A percentile compares a stretch with the other conserved stretches of the same genome.
Conservation (phyloP, 805 yeast genomes). For the Lipomyces lipofer region DNA sequence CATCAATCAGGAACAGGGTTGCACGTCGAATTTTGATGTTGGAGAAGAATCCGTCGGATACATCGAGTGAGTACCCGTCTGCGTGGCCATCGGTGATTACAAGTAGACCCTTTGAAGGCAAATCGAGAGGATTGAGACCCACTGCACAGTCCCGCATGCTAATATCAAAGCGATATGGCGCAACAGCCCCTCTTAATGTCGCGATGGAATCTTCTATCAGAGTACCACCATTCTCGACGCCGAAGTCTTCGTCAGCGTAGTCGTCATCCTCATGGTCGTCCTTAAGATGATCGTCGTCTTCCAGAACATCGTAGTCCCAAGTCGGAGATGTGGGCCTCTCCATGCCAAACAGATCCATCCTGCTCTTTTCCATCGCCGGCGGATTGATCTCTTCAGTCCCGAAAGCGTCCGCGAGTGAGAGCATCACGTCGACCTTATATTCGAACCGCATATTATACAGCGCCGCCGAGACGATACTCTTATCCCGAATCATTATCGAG, state of each 20-base stretch:
- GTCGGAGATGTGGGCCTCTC: conserved; percentile 14
- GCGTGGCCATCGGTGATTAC: conserved; percentile 56
- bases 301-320: conserved; percentile 23
- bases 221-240: conserved; percentile 18
- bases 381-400: not conserved
- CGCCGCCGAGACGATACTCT: conserved; percentile 45
- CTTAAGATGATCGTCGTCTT: conserved; percentile 17
- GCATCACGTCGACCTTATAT: conserved; percentile 63
- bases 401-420: conserved; percentile 41
- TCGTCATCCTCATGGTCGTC: conserved; percentile 22
- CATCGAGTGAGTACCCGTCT: conserved; percentile 46
- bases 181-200: conserved; percentile 15
- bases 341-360: conserved; percentile 8
- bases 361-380: not conserved
- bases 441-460: conserved; percentile 53
- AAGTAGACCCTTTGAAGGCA: conserved; percentile 55
- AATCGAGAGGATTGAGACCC: conserved; percentile 63
- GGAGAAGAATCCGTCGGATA: conserved; percentile 36
- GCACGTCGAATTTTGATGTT: conserved; percentile 54
- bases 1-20: conserved; percentile 64
- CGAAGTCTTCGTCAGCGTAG: conserved; percentile 21
- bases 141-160: conserved; percentile 54
- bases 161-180: conserved; percentile 32
- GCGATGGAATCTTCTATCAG: conserved; percentile 28
- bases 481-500: conserved; percentile 43